Base-by-base conservation (phyloP, 1,139 yeast genomes). In the Geotrichum fermentans region DNA sequence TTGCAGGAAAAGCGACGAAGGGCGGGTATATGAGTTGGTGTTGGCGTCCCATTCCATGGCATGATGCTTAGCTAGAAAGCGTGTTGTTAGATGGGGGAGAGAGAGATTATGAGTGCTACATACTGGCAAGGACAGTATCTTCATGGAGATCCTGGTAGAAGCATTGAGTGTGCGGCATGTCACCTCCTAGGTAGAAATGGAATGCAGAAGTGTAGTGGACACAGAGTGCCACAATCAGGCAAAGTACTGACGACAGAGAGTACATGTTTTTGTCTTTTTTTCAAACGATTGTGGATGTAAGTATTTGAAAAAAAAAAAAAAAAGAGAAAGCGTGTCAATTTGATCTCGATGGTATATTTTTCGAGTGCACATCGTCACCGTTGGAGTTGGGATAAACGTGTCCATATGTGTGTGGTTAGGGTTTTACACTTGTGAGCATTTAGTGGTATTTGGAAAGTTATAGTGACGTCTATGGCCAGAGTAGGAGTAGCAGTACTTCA, bases 71-170 rank as follows among this genome's bases (percentile, higher is more conserved):
- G 70, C 69, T 63, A 43, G 37, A 43, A 26, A 8, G 38, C 13
- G 20, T 20, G 26, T 8, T 30, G 17, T 3, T 7, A 13, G 13
- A 29, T 11, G 32, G 18, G 30, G 21, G n/a, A 11, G 17, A 17
- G 10, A n/a, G 40, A 10, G 3, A 17, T 2, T 30, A 33, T 13
- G 28, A 6, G 7, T 32, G 4, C 4, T 14, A 55, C 67, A 17
- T 56, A 49, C 85, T 87, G 42, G 78, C 76, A 26, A 84, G 70
- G 38, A 83, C 65, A 13, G 83, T 74, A 38, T 77, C 84, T 55
- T 73, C 71, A 16, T 79, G 73, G 45, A 84, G 68, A 57, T 83
- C 90, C 58, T 80, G 78, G 61, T 73, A 75, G 66, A 84, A 83
- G 63, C 94, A 84, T 59, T 73, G 74, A 50, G 78, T 74, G 50